phyloP scores from a whole-genome alignment of 441 rosid species.

The Hura crepitans region DNA sequence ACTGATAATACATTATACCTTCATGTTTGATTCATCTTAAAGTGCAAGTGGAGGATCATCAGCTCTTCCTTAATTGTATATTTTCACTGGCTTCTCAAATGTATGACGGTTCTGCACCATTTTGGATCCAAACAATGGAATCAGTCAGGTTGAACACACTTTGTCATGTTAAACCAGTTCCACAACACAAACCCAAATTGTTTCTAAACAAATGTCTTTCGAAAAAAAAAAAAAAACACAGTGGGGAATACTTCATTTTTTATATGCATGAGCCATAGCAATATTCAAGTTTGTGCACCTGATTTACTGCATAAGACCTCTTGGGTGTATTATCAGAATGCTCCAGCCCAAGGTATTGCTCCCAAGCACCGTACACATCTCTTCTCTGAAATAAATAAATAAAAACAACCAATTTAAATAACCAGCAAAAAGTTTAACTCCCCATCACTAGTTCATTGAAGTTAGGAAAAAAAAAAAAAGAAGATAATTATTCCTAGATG shows the following conservation, averaged over 20 bases:
- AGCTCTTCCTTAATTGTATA: conserved; percentile 64
- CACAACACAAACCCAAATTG: background rate
- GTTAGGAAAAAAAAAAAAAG: too few species aligned
- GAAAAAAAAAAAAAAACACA: too few species aligned
- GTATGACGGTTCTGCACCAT: conserved; percentile 75
- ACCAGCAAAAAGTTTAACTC: background rate
- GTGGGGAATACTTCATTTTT: too few species aligned
- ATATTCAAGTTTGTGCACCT: conserved; percentile 38
- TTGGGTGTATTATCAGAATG: conserved; percentile 79
- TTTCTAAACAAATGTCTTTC: background rate
- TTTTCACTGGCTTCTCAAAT: conserved; percentile 83
- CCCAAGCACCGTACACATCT: conserved; percentile 45
- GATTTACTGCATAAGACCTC: conserved; percentile 77
- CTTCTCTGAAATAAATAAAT: conserved; percentile 34
- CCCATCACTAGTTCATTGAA: too few species aligned
- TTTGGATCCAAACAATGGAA: background rate
- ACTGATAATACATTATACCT: conserved; percentile 15
- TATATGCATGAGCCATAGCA: too few species aligned
- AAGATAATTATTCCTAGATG: background rate
- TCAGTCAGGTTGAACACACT: too few species aligned
- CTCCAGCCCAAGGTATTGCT: conserved; percentile 94
- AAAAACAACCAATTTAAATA: background rate
- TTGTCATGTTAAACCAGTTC: background rate
- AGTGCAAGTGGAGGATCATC: conserved; percentile 27
- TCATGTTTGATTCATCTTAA: conserved; percentile 16